Base-by-base conservation (phyloP, 176 grass and related monocot genomes). In the Aegilops longissima region DNA sequence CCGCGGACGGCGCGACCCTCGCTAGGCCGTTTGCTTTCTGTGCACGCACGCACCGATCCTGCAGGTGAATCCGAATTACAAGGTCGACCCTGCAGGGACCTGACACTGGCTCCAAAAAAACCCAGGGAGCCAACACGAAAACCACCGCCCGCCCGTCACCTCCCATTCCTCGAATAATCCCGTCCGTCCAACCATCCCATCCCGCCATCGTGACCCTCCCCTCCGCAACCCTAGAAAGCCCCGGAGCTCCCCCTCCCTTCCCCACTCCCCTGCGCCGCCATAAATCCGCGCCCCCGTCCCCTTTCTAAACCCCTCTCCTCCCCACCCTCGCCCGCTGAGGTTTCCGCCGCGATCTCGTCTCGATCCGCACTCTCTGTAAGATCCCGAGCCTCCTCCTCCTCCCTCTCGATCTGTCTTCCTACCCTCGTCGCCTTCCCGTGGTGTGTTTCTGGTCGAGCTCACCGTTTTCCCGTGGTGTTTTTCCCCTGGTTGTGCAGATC, bases 201-300 rank as follows among this genome's bases (percentile, higher is more conserved):
- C 35, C 1, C 2, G 4, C 13, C 80, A 87, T 87, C 84, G 0
- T 4, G 75, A 25, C 74, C 38, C 8, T 64, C 66, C 54, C 20
- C n/a, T 24, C n/a, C 8, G 67, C 75, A 91, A 80, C 85, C 89
- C 85, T 91, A 87, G 83, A 83, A 25, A 59, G 24, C 13, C 14
- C 18, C 24, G 5, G 5, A 5, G 14, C 27, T 27, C 18, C 13
- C 29, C 16, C 9, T 4, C 18, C 7, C 11, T 20, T 11, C 3
- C 3, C 71, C 71, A 4, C 66, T 39, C 75, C 10, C 23, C 61
- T 1, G 45, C 85, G 75, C 89, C 85, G 85, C 85, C 81, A 91
- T 84, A 91, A 84, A 80, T 84, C 14, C 45, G 0, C 29, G 21
- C 3, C 67, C 45, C 68, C 70, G 58, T 4, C 8, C 27, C 38